Base-by-base conservation (phyloP, 78 protist species). In the Dictyostelium capitatum region DNA sequence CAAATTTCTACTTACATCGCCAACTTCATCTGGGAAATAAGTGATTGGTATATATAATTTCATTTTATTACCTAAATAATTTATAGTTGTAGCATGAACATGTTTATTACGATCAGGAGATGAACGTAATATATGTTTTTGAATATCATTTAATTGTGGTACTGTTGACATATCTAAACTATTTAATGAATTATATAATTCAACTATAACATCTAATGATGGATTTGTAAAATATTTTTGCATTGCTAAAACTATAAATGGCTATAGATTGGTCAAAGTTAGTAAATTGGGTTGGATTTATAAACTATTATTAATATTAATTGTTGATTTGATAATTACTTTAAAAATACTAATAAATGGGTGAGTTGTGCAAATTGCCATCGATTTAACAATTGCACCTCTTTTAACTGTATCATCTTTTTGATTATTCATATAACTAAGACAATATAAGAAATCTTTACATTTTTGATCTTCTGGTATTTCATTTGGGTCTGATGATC, bases 351-450 rank as follows among this genome's bases (percentile, higher is more conserved):
- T 95, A 14, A 87, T 23, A 72, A 56, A 96, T 51, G 79, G 97
- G 73, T 74, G 74, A 11, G 77, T 59, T 4, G 98, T 72, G 75
- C 97, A 95, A n/a, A 97, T 79, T 15, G 98, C 97, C 83, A 97
- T 17, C 6, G 98, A 79, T 62, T 97, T 97, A 47, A 95, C 94
- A 15, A 57, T 25, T 7, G 98, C 97, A 28, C 96, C 94, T 47
- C 96, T 32, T 43, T 80, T 64, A 25, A 91, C 91, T 15, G 82
- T 59, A 25, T 73, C 73, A 80, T 96, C 97, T 37, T 79, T 72
- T 70, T 94, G 82, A 64, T 96, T 97, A 37, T 75, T 85, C 89
- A 96, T 92, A 32, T 54, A 65, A 43, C 83, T 96, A 30, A 97
- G 57, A 69, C 96, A 93, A 74, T 97, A 97, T 46, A 97, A 78